Evolutionary conservation across 192 early-diverging fungal genomes (phyloP), one percentile per base, ranked within the genome.

Genomic region (Dimargaris cristalligena): DNA sequence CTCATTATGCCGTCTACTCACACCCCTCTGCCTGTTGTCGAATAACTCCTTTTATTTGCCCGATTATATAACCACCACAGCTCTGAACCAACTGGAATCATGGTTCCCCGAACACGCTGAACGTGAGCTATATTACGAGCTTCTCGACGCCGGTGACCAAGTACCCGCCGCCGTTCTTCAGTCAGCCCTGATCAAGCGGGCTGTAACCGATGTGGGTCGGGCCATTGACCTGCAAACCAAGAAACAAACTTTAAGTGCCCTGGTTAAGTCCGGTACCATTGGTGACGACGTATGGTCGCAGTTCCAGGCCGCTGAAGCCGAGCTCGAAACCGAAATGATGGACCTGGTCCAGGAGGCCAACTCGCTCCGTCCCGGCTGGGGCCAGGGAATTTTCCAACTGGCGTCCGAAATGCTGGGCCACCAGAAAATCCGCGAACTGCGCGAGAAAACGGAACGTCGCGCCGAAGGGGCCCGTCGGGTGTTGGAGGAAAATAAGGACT

Each of bases 281-380:
- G 88, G 87, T 6, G 91, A 96, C 57, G 88, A 86, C 44, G 67
- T 92, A 62, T 75, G 80, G 80, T 80, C 70, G 25, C 78, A 87
- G 61, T 81, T 96, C 51, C 73, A 66, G 14, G 63, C 75, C 4
- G 86, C 91, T 11, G 91, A 93, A 67, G 76, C 80, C 47, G 90
- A 90, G 33, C 70, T 88, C 50, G 78, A 89, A 63, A 58, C 62
- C 6, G 93, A 96, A 65, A 66, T 89, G 57, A 74, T 87, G 65
- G 89, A 86, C 60, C 75, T 91, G 29, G 74, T 87, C 38, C 77
- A 72, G 32, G 92, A 92, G 63, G 89, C 92, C 2, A 83, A 96
- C 48, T 75, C 83, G 9, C 82, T 82, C 62, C 69, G 77, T 45
- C 62, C 78, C 20, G 82, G 86, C 6, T 96, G 93, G 93, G 84